Evolutionary conservation across 805 yeast species (phyloP).

Genomic region (Myxozyma vanderwaltii): DNA sequence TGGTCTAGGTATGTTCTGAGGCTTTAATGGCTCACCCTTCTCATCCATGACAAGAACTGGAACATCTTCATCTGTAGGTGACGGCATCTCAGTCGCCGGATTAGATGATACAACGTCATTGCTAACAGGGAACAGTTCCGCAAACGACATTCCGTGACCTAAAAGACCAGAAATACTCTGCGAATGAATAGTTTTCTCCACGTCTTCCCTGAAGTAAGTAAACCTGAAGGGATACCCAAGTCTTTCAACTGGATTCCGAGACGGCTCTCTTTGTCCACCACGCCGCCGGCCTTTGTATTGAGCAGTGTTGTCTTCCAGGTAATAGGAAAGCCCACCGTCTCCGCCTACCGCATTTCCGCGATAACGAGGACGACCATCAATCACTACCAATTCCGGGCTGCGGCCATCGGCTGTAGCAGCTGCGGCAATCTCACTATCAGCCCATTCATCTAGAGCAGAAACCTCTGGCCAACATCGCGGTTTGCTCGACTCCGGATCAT

Average conservation of each 20-base stretch:
- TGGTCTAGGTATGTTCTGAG: constrained; percentile 1
- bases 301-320: constrained; percentile 28
- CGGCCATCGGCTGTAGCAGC: constrained; percentile 36
- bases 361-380: constrained; percentile 72
- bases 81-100: constrained; percentile 2
- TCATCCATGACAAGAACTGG: constrained; percentile 50
- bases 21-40: constrained; percentile 1
- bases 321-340: constrained; percentile 17
- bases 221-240: constrained; percentile 51
- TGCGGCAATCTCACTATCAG: constrained; percentile 64
- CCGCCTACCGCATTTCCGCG: constrained; percentile 3
- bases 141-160: constrained; percentile 61
- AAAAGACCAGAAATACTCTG: constrained; percentile 74
- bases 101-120: constrained; percentile 2
- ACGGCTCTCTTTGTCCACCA: constrained; percentile 44
- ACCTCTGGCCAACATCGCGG: constrained; percentile 80
- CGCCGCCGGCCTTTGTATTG: constrained; percentile 18
- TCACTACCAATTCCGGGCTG: constrained; percentile 53
- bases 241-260: constrained; percentile 44
- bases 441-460: constrained; percentile 70
- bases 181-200: constrained; percentile 86
- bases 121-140: constrained; percentile 58
- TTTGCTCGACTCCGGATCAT: constrained; percentile 31
- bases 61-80: constrained; percentile 49
- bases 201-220: constrained; percentile 87